Conservation (phyloP, 208 protist species). For the Crithidia expoeki region DNA sequence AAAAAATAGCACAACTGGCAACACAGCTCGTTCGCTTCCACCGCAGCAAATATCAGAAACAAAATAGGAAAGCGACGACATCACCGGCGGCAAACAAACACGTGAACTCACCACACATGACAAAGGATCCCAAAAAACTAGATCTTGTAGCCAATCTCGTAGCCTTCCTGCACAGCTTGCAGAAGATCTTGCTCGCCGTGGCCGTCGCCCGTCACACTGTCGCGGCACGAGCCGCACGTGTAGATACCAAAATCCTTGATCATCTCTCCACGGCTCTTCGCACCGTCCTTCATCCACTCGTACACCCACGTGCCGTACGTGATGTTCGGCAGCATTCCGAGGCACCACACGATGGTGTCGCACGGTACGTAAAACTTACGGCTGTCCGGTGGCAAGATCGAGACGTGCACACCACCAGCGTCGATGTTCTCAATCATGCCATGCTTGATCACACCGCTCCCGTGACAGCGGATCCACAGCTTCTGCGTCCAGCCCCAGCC, state of each 20-base stretch:
- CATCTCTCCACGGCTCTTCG: conserved; percentile 77
- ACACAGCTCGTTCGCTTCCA: no score
- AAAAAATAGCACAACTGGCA: no score
- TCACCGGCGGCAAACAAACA: conserved; percentile 1
- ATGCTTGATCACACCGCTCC: conserved; percentile 70
- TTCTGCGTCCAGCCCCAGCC: conserved; percentile 86
- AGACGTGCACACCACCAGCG: conserved; percentile 66
- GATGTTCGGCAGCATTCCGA: conserved; percentile 85
- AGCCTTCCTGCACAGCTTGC: conserved; percentile 82
- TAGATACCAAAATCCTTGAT: conserved; percentile 82
- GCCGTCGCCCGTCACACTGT: conserved; percentile 73
- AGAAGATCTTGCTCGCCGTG: conserved; percentile 88
- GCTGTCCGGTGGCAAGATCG: conserved; percentile 52
- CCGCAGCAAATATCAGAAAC: no score
- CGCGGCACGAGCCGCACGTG: conserved; percentile 73
- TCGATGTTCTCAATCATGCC: conserved; percentile 74
- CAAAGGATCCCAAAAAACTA: not conserved
- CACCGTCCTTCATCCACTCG: conserved; percentile 89
- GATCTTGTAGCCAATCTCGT: conserved; percentile 86
- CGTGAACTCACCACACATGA: no score
- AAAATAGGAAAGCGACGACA: conserved; percentile 1
- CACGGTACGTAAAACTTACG: conserved; percentile 66
- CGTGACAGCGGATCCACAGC: conserved; percentile 78
- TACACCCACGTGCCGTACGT: conserved; percentile 82
- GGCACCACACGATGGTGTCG: conserved; percentile 87